Evolutionary conservation across 2,329 filamentous ascomycete species (phyloP), one percentile per base, ranked within the genome.

Genomic region (Colletotrichum sp.): DNA sequence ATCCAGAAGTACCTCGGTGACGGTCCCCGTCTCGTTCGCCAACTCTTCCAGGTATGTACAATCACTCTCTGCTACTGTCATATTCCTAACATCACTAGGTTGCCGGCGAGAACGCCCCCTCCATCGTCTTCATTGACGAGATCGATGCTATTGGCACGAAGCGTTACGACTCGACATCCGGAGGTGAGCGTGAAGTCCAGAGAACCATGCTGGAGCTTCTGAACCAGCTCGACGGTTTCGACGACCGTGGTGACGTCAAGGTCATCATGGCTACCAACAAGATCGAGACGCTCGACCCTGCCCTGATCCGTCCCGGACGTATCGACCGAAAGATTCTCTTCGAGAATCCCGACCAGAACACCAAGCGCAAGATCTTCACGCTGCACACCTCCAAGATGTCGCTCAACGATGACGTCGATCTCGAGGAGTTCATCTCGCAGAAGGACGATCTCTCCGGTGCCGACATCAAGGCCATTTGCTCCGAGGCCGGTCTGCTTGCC

Each of bases 181-280:
- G 97, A 78, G 97, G 98, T 84, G 97, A 99, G 86, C 94, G 96
- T 80, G 97, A 99, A 86, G 95, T 99, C 52, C 97, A 99, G 88
- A 93, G 97, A 85, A 99, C 97, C 65, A 99, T 99, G 97, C 89
- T 99, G 86, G 97, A 99, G 84, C 92, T 99, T 71, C 93, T 99
- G 57, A 99, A 99, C 87, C 97, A 99, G 88, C 93, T 99, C 10
- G 97, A 99, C 84, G 97, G 97, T 81, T 99, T 99, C 87, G 97
- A 99, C 83, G 98, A 99, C 86, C 95, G 97, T 77, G 98, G 97
- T 80, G 97, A 99, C 84, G 96, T 99, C 86, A 99, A 99, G 90
- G 97, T 99, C 77, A 96, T 99, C 85, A 99, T 99, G 96, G 98
- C 97, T 15, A 99, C 97, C 80, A 99, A 99, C 93, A 99, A 99